phyloP scores from a whole-genome alignment of 345 rosid species.

The Pistacia atlantica region DNA sequence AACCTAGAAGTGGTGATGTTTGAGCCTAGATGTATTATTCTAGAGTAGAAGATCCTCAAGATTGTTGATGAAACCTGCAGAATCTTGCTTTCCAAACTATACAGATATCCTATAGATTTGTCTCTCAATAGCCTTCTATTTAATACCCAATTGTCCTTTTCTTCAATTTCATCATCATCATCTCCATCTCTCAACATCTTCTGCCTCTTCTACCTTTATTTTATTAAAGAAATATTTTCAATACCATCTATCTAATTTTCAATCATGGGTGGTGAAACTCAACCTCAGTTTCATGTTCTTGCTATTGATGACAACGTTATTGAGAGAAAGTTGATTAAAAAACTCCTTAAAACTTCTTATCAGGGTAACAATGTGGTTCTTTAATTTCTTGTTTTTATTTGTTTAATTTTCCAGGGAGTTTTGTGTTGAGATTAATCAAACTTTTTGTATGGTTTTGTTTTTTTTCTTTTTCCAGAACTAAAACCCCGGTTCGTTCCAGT shows the following conservation, averaged over 20 bases:
- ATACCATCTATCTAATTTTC: background rate
- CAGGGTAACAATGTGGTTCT: constrained; percentile 49
- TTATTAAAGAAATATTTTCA: background rate
- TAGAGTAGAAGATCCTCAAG: constrained; percentile 43
- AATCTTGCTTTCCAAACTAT: constrained; percentile 75
- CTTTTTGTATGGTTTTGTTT: background rate
- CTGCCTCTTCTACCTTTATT: background rate
- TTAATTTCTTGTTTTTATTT: too few species aligned
- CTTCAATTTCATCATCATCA: background rate
- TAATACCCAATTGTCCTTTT: constrained; percentile 23
- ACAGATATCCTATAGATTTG: constrained; percentile 42
- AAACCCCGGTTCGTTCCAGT: too few species aligned
- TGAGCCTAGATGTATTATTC: too few species aligned
- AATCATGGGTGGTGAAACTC: constrained; percentile 37
- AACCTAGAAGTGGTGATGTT: too few species aligned
- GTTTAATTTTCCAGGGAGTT: too few species aligned
- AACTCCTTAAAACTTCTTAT: constrained; percentile 82
- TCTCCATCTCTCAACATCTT: constrained; percentile 15
- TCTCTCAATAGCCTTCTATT: constrained; percentile 27
- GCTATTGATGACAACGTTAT: constrained; percentile 89
- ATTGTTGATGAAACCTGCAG: constrained; percentile 53
- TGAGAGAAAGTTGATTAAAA: constrained; percentile 83
- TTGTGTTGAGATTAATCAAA: background rate
- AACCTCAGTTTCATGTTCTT: constrained; percentile 71
- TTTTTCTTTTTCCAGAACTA: background rate